Evolutionary conservation across 768 basidiomycete genomes (phyloP).

Genomic region (Amanita rimosa): DNA sequence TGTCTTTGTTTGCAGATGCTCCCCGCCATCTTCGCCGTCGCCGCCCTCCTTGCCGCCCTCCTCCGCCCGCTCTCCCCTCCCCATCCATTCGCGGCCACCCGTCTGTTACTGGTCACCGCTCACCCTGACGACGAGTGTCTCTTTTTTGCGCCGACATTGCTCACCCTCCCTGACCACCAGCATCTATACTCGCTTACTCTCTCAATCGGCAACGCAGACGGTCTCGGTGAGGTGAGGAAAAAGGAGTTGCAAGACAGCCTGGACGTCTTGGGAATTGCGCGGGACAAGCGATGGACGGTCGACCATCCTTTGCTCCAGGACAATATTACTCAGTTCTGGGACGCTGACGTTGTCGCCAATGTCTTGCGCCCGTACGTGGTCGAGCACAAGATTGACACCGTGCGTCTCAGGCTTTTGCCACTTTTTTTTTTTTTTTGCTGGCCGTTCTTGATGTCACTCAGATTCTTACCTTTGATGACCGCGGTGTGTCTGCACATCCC

Average conservation of each 20-base stretch:
- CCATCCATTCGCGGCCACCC: slow-evolving; percentile 7
- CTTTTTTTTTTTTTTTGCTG: background rate
- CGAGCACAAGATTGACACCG: slow-evolving; percentile 49
- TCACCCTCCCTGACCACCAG: slow-evolving; percentile 28
- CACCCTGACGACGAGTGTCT: slow-evolving; percentile 94
- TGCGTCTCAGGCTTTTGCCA: slow-evolving; percentile 19
- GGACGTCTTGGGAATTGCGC: slow-evolving; percentile 51
- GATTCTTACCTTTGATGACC: slow-evolving; percentile 79
- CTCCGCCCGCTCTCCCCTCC: slow-evolving; percentile 16
- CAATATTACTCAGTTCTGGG: slow-evolving; percentile 60
- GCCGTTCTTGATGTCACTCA: slow-evolving; percentile 15
- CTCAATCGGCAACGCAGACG: slow-evolving; percentile 71
- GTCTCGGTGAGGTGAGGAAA: slow-evolving; percentile 49
- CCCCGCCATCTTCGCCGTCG: slow-evolving; percentile 19
- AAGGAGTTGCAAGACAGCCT: slow-evolving; percentile 55
- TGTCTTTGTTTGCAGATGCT: slow-evolving; percentile 11
- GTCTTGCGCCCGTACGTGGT: slow-evolving; percentile 49
- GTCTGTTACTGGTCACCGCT: slow-evolving; percentile 68
- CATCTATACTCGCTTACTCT: slow-evolving; percentile 52
- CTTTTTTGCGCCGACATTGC: slow-evolving; percentile 85
- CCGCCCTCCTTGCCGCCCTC: slow-evolving; percentile 19
- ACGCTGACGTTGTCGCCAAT: slow-evolving; percentile 41
- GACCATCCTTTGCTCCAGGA: slow-evolving; percentile 79
- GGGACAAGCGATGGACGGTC: slow-evolving; percentile 43
- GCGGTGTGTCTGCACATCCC: slow-evolving; percentile 75